Base-by-base conservation (phyloP, 371 early-diverging fungal genomes). In the Mortierella sp. region DNA sequence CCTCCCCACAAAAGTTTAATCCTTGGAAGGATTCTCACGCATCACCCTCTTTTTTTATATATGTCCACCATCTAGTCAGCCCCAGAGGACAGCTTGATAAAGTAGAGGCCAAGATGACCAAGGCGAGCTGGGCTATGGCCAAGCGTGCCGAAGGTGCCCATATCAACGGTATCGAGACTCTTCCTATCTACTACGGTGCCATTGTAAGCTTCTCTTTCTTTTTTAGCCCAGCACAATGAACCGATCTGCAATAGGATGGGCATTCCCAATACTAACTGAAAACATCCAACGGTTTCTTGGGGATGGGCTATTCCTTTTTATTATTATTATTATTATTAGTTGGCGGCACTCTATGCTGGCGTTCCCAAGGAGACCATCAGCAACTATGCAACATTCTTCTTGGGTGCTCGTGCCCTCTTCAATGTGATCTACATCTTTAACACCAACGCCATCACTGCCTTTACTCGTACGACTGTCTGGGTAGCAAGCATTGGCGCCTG, bases 71-170 rank as follows among this genome's bases (percentile, higher is more conserved):
- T 11, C 44, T 53, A 76, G 74, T 82, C 44, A 80, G 18, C 53
- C 82, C 82, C 44, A 65, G 82, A 37, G 75, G 72, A n/a, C 80
- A 82, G 64, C 61, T 82, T 60, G 80, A 80, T 11, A 80, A 62
- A 55, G 48, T 66, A 18, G 72, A 82, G 70, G 44, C 16, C n/a
- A 60, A 57, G 43, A 82, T 82, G 82, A 63, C 75, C 44, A 74
- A 82, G 66, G 69, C 63, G 12, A 52, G 66, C 1, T 80, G 62
- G 62, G 63, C 60, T 16, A 80, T 72, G 75, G 82, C 82, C n/a
- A 82, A 82, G 68, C 80, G 82, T 61, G 69, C 75, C 62, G 81
- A 82, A 43, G 53, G 72, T 44, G 82, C 82, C 50, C 82, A 82
- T 45, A 14, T n/a, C 29, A 82, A 82, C 48, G 76, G 82, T 18